Conservation (phyloP, 2,329 filamentous ascomycete species). For the Exophiala alcalophila region DNA sequence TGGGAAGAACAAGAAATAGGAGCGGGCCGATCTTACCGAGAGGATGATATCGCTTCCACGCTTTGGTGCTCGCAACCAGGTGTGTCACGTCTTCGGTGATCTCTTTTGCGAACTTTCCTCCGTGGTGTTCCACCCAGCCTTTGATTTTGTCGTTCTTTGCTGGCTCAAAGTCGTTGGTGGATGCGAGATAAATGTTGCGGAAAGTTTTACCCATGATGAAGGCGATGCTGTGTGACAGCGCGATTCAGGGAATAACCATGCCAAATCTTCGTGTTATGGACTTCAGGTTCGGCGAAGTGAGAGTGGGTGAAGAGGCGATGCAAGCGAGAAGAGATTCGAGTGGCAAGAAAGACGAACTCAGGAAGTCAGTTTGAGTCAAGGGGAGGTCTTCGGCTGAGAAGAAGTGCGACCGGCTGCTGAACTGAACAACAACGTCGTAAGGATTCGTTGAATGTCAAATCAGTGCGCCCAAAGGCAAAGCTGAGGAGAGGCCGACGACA, state of each 20-base stretch:
- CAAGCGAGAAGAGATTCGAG: neutral
- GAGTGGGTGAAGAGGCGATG: no score
- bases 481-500: no score
- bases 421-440: no score
- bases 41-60: constrained; percentile 53
- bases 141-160: constrained; percentile 56
- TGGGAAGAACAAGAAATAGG: no score
- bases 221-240: neutral
- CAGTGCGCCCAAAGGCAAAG: no score
- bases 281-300: no score
- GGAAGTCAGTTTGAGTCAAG: no score
- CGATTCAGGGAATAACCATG: neutral
- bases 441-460: no score
- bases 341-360: constrained; percentile 2
- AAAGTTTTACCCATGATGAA: constrained; percentile 39
- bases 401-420: no score
- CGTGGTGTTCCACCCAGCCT: constrained; percentile 63
- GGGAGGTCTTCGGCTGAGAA: no score
- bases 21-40: constrained; percentile 38
- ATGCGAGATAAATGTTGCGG: constrained; percentile 53
- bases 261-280: neutral
- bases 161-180: constrained; percentile 56
- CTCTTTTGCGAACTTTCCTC: constrained; percentile 55
- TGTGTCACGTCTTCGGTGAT: constrained; percentile 65
- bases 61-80: constrained; percentile 63